Evolutionary conservation across 129 eudicot genomes (phyloP), one percentile per base, ranked within the genome.

Genomic region (Dittrichia graveolens): DNA sequence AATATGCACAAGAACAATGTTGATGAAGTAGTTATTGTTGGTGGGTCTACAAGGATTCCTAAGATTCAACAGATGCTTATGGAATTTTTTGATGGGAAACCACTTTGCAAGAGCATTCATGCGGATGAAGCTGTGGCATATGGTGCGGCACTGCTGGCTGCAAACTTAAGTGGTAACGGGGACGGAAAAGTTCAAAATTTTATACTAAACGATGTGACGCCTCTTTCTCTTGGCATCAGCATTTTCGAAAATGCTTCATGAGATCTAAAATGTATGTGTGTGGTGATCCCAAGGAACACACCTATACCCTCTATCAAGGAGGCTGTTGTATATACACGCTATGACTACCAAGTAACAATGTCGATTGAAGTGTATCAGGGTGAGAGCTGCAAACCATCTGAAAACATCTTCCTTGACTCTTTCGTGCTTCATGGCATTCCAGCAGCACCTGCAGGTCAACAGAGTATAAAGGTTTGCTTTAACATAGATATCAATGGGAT

Each of bases 31-130:
- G 74, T 75, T 55, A 41, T 75, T 9, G 74, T 76, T 35, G 80
- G 80, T 9, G 80, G 80, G 6, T 76, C 74, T 4, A 76, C 80
- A 54, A 19, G 80, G 47, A 76, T 76, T 45, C 80, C 80, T 0
- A 67, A 76, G 14, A 61, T 76, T 4, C 80, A 65, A 58, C 59
- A 73, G 48, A 73, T 73, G 78, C 9, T 73, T 12, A 60, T 37
- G 69, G 59, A 60, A 4, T 72, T 59, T n/a, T 72, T 72, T 72
- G 77, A 72, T 6, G 38, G 52, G 8, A 62, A 50, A 40, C 62
- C 60, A 16, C 71, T 73, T 61, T 73, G 70, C 43, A 73, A 73
- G 62, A 61, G 78, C 40, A 61, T 73, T 3, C 61, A 73, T 0
- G 71, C 71, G 0, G 71, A 73, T 61, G 78, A 73, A 61, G 78